Percentiles rank a stretch among this genome's conserved stretches.
Conservation (phyloP, 306 rosid genomes). For the Betula pendula region DNA sequence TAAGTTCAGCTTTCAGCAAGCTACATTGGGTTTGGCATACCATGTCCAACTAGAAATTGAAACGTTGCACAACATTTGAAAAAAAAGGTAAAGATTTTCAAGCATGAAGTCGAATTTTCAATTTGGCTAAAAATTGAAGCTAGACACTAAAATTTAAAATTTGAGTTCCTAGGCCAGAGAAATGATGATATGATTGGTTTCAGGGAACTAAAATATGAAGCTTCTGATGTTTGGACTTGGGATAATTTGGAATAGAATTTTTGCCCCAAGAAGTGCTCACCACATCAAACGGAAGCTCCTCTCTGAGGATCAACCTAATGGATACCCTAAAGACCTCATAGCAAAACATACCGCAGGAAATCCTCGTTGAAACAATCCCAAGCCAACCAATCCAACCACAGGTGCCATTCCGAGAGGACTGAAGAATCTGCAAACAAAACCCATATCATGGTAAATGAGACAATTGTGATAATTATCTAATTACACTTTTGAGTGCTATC, state of each 20-base stretch:
- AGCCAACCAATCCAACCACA: constrained; percentile 90
- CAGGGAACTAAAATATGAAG: constrained; percentile 1
- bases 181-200: not conserved
- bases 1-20: not conserved
- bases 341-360: constrained; percentile 70
- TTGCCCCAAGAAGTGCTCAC: not conserved
- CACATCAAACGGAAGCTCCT: constrained; percentile 8
- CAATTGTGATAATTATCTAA: not conserved
- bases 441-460: constrained; percentile 23
- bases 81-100: not conserved
- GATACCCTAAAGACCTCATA: constrained; percentile 2
- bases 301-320: not conserved
- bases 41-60: not conserved
- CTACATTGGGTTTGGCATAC: not conserved
- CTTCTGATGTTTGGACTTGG: not conserved
- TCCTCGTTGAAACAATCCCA: constrained; percentile 87
- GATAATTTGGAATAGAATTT: constrained; percentile 5
- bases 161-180: not conserved
- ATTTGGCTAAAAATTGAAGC: not conserved
- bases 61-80: not conserved
- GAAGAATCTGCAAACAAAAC: constrained; percentile 69
- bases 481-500: constrained; percentile 11
- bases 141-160: not conserved
- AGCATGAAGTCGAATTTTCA: not conserved
- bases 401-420: constrained; percentile 99